phyloP scores from a whole-genome alignment of 75 land plant genomes.

The Pseudotsuga menziesii region DNA sequence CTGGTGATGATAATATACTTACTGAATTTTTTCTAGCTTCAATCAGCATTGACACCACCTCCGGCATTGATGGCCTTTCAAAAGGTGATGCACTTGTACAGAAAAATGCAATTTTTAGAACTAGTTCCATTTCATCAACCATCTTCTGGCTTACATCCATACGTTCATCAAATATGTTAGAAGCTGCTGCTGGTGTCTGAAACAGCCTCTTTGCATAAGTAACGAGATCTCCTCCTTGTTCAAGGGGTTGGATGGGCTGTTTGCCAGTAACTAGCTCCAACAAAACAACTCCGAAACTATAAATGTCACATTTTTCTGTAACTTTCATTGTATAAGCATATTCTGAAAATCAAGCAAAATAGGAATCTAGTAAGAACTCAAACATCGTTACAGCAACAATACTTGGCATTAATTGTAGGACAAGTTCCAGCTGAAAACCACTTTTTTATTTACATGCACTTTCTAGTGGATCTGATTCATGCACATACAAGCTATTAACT shows the following conservation, averaged over 20 bases:
- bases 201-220: conserved; percentile 21
- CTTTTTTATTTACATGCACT: too few relatives aligned
- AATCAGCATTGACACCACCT: conserved; percentile 30
- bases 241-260: conserved; percentile 45
- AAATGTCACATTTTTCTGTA: conserved; percentile 70
- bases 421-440: too few relatives aligned
- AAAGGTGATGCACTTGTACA: conserved; percentile 23
- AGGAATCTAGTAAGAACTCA: too few relatives aligned
- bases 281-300: conserved; percentile 76
- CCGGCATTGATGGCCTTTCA: conserved; percentile 33
- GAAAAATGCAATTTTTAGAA: conserved; percentile 28
- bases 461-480: too few relatives aligned
- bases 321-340: conserved; percentile 64
- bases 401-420: too few relatives aligned
- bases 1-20: background rate
- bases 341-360: conserved; percentile 27
- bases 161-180: conserved; percentile 15
- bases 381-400: too few relatives aligned
- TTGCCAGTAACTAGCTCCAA: conserved; percentile 71
- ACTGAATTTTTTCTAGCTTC: conserved; percentile 12
- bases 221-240: conserved; percentile 20
- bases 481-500: too few relatives aligned
- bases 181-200: conserved; percentile 7
- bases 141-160: conserved; percentile 7
- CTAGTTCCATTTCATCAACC: conserved; percentile 21